A percentile compares a stretch with the other conserved stretches of the same genome.
Conservation (phyloP, 1,139 yeast genomes). For the Arxiozyma telluris region DNA sequence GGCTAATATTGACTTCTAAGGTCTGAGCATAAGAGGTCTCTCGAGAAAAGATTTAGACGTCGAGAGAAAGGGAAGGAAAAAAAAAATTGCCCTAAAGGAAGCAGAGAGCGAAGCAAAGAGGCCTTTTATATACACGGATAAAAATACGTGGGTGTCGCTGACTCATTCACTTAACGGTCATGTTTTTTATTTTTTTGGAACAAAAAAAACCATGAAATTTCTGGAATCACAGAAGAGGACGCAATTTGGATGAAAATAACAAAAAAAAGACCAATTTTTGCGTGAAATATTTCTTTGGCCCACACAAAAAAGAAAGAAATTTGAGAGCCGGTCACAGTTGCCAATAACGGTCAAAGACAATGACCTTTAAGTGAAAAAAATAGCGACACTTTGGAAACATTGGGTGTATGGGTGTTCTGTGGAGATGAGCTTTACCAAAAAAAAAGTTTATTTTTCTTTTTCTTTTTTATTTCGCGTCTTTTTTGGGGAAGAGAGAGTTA, state of each 20-base stretch:
- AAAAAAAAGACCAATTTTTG: background rate
- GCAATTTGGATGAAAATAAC: too few species aligned
- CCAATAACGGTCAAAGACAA: background rate
- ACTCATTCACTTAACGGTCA: conserved; percentile 15
- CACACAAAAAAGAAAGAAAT: background rate
- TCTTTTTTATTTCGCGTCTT: too few species aligned
- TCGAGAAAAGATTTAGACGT: background rate
- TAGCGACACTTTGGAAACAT: conserved; percentile 7
- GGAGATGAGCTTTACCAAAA: background rate
- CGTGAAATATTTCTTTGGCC: background rate
- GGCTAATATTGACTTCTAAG: too few species aligned
- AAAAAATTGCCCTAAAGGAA: conserved; percentile 12
- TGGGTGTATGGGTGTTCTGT: background rate
- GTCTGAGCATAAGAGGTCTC: too few species aligned
- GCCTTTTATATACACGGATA: conserved; percentile 2
- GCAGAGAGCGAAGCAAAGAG: conserved; percentile 9
- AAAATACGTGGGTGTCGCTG: conserved; percentile 6
- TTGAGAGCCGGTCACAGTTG: conserved; percentile 5
- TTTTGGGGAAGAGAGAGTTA: too few species aligned
- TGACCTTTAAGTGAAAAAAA: conserved; percentile 12
- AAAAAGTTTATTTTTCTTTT: too few species aligned
- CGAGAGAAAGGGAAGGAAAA: background rate
- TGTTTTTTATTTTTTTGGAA: background rate
- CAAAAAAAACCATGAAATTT: background rate
- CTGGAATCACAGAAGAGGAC: background rate